Conservation (phyloP, 225 moss, liverwort and hornwort genomes). For the Physcomitrellopsis africana region DNA sequence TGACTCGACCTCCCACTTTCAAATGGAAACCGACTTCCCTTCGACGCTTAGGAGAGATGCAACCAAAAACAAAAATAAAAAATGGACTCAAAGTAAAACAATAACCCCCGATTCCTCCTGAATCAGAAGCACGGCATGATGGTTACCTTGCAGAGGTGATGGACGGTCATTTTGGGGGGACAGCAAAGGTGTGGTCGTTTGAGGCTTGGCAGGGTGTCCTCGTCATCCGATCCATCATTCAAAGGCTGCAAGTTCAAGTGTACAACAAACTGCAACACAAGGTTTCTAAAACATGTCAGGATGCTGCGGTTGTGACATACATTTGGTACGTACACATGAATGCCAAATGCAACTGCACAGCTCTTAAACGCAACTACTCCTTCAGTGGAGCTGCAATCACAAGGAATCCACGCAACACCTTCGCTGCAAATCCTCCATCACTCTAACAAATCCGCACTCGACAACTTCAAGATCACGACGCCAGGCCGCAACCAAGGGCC, state of each 20-base stretch:
- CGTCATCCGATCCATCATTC: conserved; percentile 68
- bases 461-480: background rate
- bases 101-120: background rate
- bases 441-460: background rate
- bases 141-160: conserved; percentile 73
- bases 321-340: background rate
- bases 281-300: background rate
- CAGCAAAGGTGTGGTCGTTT: conserved; percentile 76
- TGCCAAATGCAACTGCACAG: background rate
- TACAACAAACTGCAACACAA: conserved; percentile 65
- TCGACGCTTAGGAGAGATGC: background rate
- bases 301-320: background rate
- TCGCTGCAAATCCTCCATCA: background rate
- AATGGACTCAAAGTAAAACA: background rate
- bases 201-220: conserved; percentile 63
- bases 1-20: no score
- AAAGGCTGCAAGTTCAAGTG: conserved; percentile 79
- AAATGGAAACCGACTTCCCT: no score
- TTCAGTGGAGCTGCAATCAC: background rate
- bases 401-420: conserved; percentile 1
- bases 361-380: background rate
- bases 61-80: background rate
- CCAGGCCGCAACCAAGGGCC: background rate
- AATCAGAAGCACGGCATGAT: background rate
- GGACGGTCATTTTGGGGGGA: conserved; percentile 80